Base-by-base conservation (phyloP, 2,329 filamentous ascomycete species). In the Trichoderma sp. region DNA sequence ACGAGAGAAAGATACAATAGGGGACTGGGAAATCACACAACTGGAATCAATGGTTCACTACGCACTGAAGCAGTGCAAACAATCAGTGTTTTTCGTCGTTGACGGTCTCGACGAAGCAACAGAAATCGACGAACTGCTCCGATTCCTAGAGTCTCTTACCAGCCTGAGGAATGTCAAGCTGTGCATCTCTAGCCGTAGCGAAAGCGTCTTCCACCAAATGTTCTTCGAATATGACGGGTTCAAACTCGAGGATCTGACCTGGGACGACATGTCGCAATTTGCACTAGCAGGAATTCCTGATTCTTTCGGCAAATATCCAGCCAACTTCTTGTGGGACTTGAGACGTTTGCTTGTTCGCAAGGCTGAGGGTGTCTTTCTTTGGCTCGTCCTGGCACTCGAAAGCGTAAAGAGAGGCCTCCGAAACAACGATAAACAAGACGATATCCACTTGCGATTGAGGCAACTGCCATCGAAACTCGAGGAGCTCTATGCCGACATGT, bases 401-500 rank as follows among this genome's bases (percentile, higher is more conserved):
- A 57, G 41, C 9, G 26, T 57, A 0, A 57, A 45, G 14, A 57
- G 54, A 5, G 54, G 54, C 1, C 24, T 57, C 19, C 41, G 41
- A 5, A 41, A 57, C 24, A 30, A 57, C 39, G 54, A 57, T 1
- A 7, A 2, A 5, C 14, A 21, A 2, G 2, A 30, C 9, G 10
- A 5, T 3, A 30, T 57, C n/a, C 17, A 28, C 1, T 30, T 17
- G 1, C 54, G 54, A 2, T 5, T 57, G 15, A 14, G 6, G 9
- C n/a, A 17, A 9, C 10, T 57, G 17, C 41, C 54, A 2, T 44
- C 54, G 6, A 1, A 15, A 3, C 17, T 57, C 2, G 41, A 45
- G n/a, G 2, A 45, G 2, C 54, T 57, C 7, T 57, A 45, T 26
- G 41, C 24, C 17, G 54, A 57, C 7, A 57, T 57, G 54, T 57